These are phyloP conservation scores for Colletotrichum karsti DNA, from an alignment of 2,329 filamentous ascomycete genomes.

Conservation along the genomic window DNA sequence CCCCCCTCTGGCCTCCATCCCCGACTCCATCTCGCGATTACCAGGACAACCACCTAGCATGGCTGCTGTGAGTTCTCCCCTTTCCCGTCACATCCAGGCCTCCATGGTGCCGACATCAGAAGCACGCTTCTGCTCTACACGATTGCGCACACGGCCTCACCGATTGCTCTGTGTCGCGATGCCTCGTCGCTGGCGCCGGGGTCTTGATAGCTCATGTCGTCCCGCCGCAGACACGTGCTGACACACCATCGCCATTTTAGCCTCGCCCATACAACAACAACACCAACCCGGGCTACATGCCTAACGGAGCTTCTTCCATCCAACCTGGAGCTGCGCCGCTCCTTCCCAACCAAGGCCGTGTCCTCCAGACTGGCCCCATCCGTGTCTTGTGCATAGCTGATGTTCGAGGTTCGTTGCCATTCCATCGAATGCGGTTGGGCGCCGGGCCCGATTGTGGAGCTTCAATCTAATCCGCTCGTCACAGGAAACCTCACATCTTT, in stretches of 20 bases:
- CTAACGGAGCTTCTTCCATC: slow-evolving; percentile 66
- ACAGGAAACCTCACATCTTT: slow-evolving; percentile 93
- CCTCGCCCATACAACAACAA: slow-evolving; percentile 58
- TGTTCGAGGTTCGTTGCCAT: slow-evolving; percentile 67
- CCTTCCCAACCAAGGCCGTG: slow-evolving; percentile 72
- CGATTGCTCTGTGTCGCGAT: background rate
- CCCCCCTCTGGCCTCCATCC: slow-evolving; percentile 14
- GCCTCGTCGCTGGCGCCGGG: background rate
- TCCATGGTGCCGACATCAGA: background rate
- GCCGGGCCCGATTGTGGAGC: background rate
- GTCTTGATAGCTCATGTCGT: slow-evolving; percentile 18
- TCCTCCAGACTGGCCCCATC: slow-evolving; percentile 72
- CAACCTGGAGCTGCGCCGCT: slow-evolving; percentile 70
- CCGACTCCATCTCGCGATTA: slow-evolving; percentile 23
- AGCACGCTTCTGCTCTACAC: background rate
- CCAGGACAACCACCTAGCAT: slow-evolving; percentile 29
- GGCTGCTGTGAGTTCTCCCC: slow-evolving; percentile 28
- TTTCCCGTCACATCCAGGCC: background rate
- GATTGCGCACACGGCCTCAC: background rate
- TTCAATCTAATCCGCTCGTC: background rate
- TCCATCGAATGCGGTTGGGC: slow-evolving; percentile 8
- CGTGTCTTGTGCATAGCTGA: slow-evolving; percentile 77
- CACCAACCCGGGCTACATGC: slow-evolving; percentile 66
- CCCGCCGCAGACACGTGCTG: slow-evolving; percentile 16
- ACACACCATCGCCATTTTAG: slow-evolving; percentile 34